phyloP scores from a whole-genome alignment of 78 protist genomes.

The Andalucia godoyi region DNA sequence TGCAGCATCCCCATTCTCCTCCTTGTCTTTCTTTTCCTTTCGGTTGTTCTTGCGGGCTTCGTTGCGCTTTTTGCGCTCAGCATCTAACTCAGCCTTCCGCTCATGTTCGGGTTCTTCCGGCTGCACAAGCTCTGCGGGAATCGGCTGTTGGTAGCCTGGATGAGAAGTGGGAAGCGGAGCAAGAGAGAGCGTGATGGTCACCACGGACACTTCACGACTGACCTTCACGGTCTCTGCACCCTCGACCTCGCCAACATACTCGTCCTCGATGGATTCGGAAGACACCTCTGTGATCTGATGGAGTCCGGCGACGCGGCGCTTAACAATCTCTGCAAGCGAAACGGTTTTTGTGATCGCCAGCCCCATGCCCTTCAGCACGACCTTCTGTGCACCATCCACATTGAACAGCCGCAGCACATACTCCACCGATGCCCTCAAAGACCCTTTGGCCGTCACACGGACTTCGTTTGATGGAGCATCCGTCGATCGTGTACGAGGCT shows the following conservation, averaged over 20 bases:
- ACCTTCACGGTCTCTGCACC: background rate
- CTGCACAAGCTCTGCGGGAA: slow-evolving; percentile 6
- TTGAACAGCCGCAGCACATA: too few species aligned
- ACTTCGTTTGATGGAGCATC: too few species aligned
- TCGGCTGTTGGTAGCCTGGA: slow-evolving; percentile 28
- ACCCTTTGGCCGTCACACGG: too few species aligned
- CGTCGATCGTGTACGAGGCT: too few species aligned
- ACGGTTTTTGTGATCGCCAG: slow-evolving; percentile 14
- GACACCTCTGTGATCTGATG: slow-evolving; percentile 24
- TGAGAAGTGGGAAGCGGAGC: slow-evolving; percentile 11
- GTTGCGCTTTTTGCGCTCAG: background rate
- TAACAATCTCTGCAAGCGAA: slow-evolving; percentile 29
- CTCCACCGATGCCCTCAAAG: too few species aligned
- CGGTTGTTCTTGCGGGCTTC: background rate
- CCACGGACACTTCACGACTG: background rate
- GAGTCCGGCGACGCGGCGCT: slow-evolving; percentile 24
- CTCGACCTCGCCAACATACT: background rate
- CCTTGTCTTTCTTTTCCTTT: background rate
- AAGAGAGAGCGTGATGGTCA: slow-evolving; percentile 13
- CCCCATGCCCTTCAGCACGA: slow-evolving; percentile 22
- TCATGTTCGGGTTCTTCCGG: background rate
- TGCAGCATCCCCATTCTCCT: slow-evolving; percentile 1
- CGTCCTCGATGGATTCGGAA: slow-evolving; percentile 1
- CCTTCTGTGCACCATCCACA: background rate
- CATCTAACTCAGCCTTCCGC: background rate